Base-by-base conservation (phyloP, 208 protist genomes). In the Crithidia brevicula region DNA sequence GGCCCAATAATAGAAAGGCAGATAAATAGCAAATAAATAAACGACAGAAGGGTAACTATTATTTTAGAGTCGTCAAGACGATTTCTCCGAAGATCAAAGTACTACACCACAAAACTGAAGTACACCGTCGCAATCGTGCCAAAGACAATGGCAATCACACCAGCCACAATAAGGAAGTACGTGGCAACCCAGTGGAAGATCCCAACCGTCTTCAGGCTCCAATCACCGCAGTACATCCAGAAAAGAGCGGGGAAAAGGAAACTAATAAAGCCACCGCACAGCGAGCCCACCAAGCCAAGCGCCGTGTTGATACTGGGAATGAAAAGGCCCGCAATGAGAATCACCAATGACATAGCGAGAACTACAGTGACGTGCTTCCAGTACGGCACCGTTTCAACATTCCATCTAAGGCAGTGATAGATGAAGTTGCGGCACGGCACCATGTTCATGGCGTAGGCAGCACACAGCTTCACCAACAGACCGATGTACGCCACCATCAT, bases 231-330 rank as follows among this genome's bases (percentile, higher is more conserved):
- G 76, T 90, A 90, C 78, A 95, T 78, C 59, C 69, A 88, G 28
- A 93, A 90, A 11, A 81, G 43, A 30, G 87, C 82, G 0, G 90
- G 90, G 53, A 91, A 89, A 4, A 93, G 66, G 66, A 91, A 96
- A 36, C 70, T 74, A 4, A 92, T 68, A 65, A 86, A 88, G 6
- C 83, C 80, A 15, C 85, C 83, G 64, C 70, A 88, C 18, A 94
- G 52, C 1, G 74, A 81, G 47, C 88, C 88, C 23, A 92, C 72
- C 13, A 93, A 47, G 2, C 76, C 79, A 42, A 94, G 91, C 2
- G 89, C 84, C 3, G 88, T 53, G 46, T 83, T 88, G 47, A 96
- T 79, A 57, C 77, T 82, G 15, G 87, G 85, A 42, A 94, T 78
- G 59, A 93, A 87, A 10, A 94, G 72, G 18, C 83, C 89, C 2